Evolutionary conservation across 2,329 filamentous ascomycete species (phyloP), one percentile per base, ranked within the genome.

Genomic region (Aspergillus novoparasiticus): DNA sequence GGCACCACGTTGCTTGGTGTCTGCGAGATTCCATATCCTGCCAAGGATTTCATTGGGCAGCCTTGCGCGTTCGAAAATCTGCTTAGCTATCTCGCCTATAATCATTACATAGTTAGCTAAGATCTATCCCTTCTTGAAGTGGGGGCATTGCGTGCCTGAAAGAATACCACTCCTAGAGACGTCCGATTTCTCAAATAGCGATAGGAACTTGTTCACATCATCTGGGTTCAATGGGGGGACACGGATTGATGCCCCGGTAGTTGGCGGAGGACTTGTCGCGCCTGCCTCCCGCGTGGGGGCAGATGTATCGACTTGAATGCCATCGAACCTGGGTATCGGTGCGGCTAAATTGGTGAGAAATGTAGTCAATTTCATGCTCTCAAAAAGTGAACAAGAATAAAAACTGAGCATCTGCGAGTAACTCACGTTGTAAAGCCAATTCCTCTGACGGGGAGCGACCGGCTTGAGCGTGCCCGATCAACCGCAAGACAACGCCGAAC

Each of bases 381-480:
- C 32, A 55, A 5, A 10, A 48, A 28, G 32, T 16, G 11, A 32
- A 36, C 16, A 28, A 11, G 51, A 50, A 32, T 10, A 14, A 9
- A 23, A 39, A 8, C 28, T 8, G 6, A 21, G 12, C 34, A n/a
- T 26, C 21, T 16, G 28, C 14, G 55, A 60, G 53, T 21, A 50
- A 79, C 81, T 72, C 79, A 89, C 86, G 91, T 76, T 93, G 90
- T 64, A 95, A 85, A 21, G 94, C 94, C 63, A 98, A 80, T 73
- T 96, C 92, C 43, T 89, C 83, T 28, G 89, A 90, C 6, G 94
- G 94, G 72, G 93, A 88, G 77, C 91, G 88, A 72, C 92, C 92
- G 68, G 90, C 92, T 81, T 99, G 95, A 68, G 93, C 94, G 81
- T 98, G 95, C 64, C 93, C 95, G 76, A 99, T 98, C 76, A 99